A percentile compares a stretch with the other conserved stretches of the same genome.
These are phyloP conservation scores for Teratosphaeria zuluensis DNA, from an alignment of 2,329 filamentous ascomycete genomes.

Conservation along the genomic window DNA sequence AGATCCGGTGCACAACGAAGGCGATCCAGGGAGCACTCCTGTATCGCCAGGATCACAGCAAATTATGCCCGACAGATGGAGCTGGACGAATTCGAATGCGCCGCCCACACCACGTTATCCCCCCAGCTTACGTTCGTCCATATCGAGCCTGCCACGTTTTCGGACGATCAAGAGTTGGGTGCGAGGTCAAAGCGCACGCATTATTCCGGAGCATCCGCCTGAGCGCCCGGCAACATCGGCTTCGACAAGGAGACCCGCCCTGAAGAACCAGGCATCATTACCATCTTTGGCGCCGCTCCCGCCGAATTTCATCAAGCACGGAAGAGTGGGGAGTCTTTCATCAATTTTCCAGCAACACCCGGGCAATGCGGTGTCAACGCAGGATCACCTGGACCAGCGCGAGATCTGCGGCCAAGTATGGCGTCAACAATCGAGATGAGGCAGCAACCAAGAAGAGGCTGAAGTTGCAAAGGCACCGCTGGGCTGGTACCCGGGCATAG, in stretches of 20 bases:
- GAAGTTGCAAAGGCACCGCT: background rate
- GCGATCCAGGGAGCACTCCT: background rate
- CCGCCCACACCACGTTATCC: constrained; percentile 16
- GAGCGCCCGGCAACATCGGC: background rate
- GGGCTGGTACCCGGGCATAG: background rate
- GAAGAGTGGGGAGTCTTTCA: background rate
- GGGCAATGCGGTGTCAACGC: background rate
- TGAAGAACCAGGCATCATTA: constrained; percentile 9
- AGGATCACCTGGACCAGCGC: background rate
- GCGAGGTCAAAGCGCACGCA: constrained; percentile 6
- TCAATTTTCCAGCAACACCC: background rate
- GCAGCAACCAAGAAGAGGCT: background rate
- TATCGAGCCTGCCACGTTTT: constrained; percentile 7
- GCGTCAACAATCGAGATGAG: background rate
- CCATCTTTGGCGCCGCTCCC: constrained; percentile 5
- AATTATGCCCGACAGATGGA: constrained; percentile 11
- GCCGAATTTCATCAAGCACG: background rate
- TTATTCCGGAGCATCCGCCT: constrained; percentile 4
- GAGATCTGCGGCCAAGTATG: background rate
- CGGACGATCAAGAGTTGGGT: constrained; percentile 11
- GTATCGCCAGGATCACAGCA: background rate
- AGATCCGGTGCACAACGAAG: background rate
- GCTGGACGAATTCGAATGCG: constrained; percentile 19
- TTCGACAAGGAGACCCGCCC: background rate
- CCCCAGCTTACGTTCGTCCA: constrained; percentile 6